These are phyloP conservation scores for Solanum chiquidenum DNA, from an alignment of 257 asterid genomes.

Conservation along the genomic window DNA sequence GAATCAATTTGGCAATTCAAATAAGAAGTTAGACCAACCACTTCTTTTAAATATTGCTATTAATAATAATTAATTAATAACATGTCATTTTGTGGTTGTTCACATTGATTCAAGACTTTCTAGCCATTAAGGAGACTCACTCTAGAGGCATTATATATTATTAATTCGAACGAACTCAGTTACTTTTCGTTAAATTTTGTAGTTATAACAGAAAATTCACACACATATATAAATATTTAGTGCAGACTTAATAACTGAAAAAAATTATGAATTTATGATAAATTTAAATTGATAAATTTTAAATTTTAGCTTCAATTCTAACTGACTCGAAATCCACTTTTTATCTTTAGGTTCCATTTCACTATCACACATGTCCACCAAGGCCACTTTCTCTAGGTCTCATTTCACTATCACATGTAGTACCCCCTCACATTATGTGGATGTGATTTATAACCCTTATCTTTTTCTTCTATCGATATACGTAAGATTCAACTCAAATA, in stretches of 20 bases:
- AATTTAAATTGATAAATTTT: neutral
- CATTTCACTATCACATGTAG: neutral
- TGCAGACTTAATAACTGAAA: neutral
- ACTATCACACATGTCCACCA: neutral
- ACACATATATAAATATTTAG: neutral
- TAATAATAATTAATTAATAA: neutral
- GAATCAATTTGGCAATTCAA: neutral
- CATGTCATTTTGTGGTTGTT: neutral
- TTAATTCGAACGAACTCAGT: neutral
- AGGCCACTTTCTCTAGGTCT: neutral
- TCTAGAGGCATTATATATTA: neutral
- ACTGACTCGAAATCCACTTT: neutral
- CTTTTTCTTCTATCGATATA: neutral
- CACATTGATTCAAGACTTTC: neutral
- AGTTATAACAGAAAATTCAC: neutral
- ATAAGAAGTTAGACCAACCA: neutral
- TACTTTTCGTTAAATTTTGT: neutral
- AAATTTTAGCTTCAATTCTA: neutral
- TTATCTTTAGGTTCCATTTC: neutral
- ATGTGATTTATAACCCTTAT: neutral
- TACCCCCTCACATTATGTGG: neutral
- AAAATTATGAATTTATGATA: neutral
- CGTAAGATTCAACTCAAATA: neutral
- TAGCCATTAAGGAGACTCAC: neutral
- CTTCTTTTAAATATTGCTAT: neutral